Evolutionary conservation across 1,139 yeast species (phyloP), one percentile per base, ranked within the genome.

Genomic region (Blastobotrys illinoisensis): DNA sequence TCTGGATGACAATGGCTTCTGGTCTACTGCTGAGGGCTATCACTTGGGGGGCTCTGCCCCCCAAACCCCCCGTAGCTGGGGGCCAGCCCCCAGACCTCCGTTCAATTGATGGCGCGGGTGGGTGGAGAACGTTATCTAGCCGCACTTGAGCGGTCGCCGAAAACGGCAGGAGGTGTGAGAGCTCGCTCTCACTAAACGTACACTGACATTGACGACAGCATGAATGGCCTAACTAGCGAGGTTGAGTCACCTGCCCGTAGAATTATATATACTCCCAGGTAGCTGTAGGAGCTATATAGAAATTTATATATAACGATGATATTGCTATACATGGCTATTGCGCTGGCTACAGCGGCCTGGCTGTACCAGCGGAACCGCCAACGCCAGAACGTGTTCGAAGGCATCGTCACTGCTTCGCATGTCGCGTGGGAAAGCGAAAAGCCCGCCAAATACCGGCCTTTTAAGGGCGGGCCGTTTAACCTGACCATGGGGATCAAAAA

Each of bases 401-500:
- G 40, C 14, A 11, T 32, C 4, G 40, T 32, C 3, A 32, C 5
- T 7, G 7, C 23, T 21, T 21, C 23, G 16, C 16, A 11, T 32
- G 9, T 69, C 50, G 63, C 65, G 53, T 86, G 88, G 86, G 62
- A 71, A 18, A 62, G 62, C 9, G 69, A 72, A 4, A 67, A 72
- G 54, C 88, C 84, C n/a, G 69, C 71, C 55, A 76, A 71, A 50
- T 79, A 75, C 67, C 78, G 88, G 53, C 88, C 89, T 2, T 81
- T 82, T 73, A 82, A 81, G 64, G 78, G 80, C 53, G 85, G 84
- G 3, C 75, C 73, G 44, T 85, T 83, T 64, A 80, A 79, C 60
- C 71, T 86, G 70, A 85, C 86, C 3, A 82, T 86, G 88, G 91
- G 87, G 0, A 78, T 86, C 53, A 76, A 75, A 56, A 76, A 74